Evolutionary conservation across 2,329 filamentous ascomycete genomes (phyloP).

Genomic region (Cladophialophora psammophila): DNA sequence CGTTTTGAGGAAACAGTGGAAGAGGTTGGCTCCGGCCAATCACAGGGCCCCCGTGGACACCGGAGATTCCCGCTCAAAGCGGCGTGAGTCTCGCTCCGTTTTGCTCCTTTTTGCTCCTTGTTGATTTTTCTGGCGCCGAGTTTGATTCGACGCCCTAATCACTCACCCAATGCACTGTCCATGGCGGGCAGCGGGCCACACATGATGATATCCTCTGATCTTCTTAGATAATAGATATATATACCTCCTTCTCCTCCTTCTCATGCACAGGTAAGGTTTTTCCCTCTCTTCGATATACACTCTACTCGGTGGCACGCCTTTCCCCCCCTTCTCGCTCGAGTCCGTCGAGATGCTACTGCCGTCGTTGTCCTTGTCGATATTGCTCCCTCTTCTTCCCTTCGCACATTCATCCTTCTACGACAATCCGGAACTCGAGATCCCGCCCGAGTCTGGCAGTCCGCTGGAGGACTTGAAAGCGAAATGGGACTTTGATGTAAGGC

Average conservation of each 20-base stretch:
- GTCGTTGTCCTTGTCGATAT: constrained; percentile 9
- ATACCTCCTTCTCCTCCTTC: background rate
- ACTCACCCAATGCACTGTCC: too few relatives aligned
- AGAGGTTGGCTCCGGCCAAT: constrained; percentile 4
- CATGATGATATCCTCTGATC: constrained; percentile 2
- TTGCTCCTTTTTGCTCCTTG: background rate
- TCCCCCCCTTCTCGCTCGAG: background rate
- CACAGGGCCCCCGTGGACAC: background rate
- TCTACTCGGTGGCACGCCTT: background rate
- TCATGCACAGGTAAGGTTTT: background rate
- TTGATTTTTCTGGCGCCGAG: background rate
- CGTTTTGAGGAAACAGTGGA: background rate
- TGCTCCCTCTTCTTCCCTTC: constrained; percentile 28
- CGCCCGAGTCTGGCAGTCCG: constrained; percentile 42
- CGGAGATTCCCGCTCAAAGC: constrained; percentile 14
- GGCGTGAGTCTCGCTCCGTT: background rate
- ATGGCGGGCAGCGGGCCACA: background rate
- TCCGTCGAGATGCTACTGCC: constrained; percentile 11
- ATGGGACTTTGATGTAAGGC: constrained; percentile 56
- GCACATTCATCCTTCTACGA: constrained; percentile 47
- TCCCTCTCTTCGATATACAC: background rate
- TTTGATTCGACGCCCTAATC: constrained; percentile 2
- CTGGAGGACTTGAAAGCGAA: constrained; percentile 55
- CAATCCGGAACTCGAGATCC: constrained; percentile 49
- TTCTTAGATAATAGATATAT: constrained; percentile 10